Base-by-base conservation (phyloP, 108 stramenopile species). In the Cyclotella cryptica region DNA sequence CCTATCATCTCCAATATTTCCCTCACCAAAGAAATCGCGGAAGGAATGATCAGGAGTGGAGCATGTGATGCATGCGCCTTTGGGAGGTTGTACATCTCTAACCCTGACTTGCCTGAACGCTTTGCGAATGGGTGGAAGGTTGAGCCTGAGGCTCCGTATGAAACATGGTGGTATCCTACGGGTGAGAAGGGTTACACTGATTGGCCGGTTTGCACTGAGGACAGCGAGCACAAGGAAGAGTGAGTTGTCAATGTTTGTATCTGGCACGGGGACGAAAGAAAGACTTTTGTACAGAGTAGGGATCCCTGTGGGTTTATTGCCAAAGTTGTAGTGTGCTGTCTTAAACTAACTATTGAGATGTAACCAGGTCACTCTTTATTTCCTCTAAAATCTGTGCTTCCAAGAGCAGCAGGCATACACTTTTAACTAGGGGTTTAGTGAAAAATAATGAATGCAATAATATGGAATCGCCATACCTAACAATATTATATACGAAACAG, bases 21-120 rank as follows among this genome's bases (percentile, higher is more conserved):
- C 11, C 75, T 87, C 43, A 84, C 88, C 58, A 80, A 85, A 47
- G 90, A 89, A 26, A 69, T 74, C 3, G 90, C 85, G 51, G 87
- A 90, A 58, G 90, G 89, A 18, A 84, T 86, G 71, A 40, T 87
- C 18, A 77, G 83, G n/a, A 73, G 75, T 35, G 90, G 90, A 29
- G 79, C 83, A 45, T 83, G 67, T 27, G 93, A 94, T 57, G 44
- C 89, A 51, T 77, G 80, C 8, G 69, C 81, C 51, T 94, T 90
- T 74, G 95, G 92, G 21, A 85, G 95, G 13, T 66, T 81, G 30
- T 94, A 84, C 84, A 88, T 96, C 52, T 64, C 81, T 53, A 96
- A 94, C 63, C 95, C 95, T 19, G 95, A 96, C 72, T 77, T 94
- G 58, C 79, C 74, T 29, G 84, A 80, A 29, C 88, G 93, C 46